These are phyloP conservation scores for Aphanomyces invadans DNA, from an alignment of 352 stramenopile genomes.

Conservation along the genomic window DNA sequence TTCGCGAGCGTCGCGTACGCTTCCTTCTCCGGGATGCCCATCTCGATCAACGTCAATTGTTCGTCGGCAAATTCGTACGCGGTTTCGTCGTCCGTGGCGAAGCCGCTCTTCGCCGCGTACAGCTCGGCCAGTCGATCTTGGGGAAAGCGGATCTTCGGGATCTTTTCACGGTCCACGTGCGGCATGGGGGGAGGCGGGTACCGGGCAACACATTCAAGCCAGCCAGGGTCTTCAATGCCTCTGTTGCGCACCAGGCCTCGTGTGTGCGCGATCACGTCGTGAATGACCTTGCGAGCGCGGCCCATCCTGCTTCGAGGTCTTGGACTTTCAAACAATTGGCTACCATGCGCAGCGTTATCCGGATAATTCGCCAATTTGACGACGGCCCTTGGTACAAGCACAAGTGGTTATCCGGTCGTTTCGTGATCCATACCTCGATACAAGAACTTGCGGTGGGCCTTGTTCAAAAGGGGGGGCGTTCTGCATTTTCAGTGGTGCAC, in stretches of 20 bases:
- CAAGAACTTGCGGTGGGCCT: constrained; percentile 11
- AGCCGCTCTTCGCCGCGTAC: constrained; percentile 63
- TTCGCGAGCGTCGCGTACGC: constrained; percentile 70
- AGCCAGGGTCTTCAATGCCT: constrained; percentile 60
- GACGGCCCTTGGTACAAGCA: background rate
- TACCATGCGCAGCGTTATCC: background rate
- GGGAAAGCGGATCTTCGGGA: constrained; percentile 74
- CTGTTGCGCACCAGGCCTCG: constrained; percentile 73
- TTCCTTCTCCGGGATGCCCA: constrained; percentile 71
- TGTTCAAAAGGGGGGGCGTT: constrained; percentile 1
- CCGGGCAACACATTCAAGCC: constrained; percentile 66
- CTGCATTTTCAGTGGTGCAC: constrained; percentile 23
- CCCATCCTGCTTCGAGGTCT: constrained; percentile 43
- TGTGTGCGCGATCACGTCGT: constrained; percentile 73
- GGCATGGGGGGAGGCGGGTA: constrained; percentile 67
- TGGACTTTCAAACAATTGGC: constrained; percentile 17
- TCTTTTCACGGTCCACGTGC: constrained; percentile 60
- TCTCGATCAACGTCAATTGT: constrained; percentile 76
- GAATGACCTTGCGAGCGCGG: constrained; percentile 59
- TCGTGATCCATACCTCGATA: constrained; percentile 11
- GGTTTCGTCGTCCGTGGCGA: constrained; percentile 64
- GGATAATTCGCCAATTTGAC: background rate
- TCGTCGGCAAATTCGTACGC: constrained; percentile 83
- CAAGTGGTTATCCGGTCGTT: constrained; percentile 10
- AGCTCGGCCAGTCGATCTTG: constrained; percentile 77